Conservation (phyloP, 371 early-diverging fungal genomes). For the Choanephora cucurbitarum region DNA sequence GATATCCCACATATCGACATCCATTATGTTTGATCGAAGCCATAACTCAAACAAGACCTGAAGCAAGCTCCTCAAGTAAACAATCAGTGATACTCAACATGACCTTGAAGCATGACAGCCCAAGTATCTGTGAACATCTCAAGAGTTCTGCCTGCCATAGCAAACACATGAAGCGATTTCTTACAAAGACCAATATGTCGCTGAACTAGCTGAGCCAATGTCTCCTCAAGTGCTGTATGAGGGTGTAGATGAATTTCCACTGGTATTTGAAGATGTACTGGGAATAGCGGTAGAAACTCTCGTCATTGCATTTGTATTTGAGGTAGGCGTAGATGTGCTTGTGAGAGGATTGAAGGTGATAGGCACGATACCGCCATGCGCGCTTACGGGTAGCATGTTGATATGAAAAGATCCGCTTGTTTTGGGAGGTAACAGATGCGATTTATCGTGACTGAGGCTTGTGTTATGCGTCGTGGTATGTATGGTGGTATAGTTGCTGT, state of each 20-base stretch:
- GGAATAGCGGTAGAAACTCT: conserved; percentile 5
- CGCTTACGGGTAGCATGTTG: conserved; percentile 28
- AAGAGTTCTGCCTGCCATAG: conserved; percentile 64
- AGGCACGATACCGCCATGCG: conserved; percentile 26
- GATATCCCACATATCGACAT: conserved; percentile 65
- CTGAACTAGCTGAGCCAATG: conserved; percentile 41
- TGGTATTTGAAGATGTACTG: conserved; percentile 17
- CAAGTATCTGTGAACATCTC: conserved; percentile 72
- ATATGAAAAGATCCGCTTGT: conserved; percentile 19
- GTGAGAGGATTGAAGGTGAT: conserved; percentile 8
- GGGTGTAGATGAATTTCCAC: conserved; percentile 49
- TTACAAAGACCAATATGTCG: conserved; percentile 74
- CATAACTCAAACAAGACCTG: conserved; percentile 68
- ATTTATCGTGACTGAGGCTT: background rate
- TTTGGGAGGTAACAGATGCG: background rate
- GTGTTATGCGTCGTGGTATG: conserved; percentile 15
- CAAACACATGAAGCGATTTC: conserved; percentile 22
- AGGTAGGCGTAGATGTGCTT: conserved; percentile 11
- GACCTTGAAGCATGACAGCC: conserved; percentile 74
- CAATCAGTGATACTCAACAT: conserved; percentile 72
- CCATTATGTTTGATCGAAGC: conserved; percentile 64
- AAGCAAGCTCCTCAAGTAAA: conserved; percentile 63
- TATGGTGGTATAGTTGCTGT: background rate
- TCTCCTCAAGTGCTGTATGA: conserved; percentile 52
- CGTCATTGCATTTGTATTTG: conserved; percentile 11